These are phyloP conservation scores for Anaeramoeba flamelloides DNA, from an alignment of 78 protist species.

Conservation along the genomic window DNA sequence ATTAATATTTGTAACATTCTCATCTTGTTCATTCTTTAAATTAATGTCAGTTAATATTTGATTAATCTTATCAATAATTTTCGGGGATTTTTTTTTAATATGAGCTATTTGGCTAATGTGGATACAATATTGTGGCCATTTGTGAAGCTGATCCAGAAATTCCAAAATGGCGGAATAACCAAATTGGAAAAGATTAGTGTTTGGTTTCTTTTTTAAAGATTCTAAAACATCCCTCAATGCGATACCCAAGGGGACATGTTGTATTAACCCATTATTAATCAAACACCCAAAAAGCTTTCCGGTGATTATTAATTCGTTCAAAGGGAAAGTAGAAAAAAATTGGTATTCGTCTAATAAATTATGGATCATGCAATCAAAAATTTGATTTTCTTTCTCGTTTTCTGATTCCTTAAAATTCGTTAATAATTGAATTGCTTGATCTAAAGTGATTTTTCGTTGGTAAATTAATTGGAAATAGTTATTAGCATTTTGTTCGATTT, in stretches of 20 bases:
- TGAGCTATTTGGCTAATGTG: constrained; percentile 31
- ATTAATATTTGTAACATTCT: too few species aligned
- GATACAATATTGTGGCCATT: constrained; percentile 78
- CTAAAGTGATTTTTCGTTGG: too few species aligned
- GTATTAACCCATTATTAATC: constrained; percentile 55
- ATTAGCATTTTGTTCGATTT: constrained; percentile 63
- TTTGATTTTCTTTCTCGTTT: constrained; percentile 25
- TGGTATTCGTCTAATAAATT: constrained; percentile 78
- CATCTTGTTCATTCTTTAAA: too few species aligned
- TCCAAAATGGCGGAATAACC: constrained; percentile 59
- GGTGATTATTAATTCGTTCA: constrained; percentile 61
- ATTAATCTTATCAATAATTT: constrained; percentile 9
- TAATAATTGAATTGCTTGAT: too few species aligned
- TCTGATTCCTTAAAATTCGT: too few species aligned
- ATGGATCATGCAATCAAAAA: constrained; percentile 68
- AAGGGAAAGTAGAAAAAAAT: constrained; percentile 67
- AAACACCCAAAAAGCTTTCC: constrained; percentile 69
- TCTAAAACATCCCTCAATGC: constrained; percentile 64
- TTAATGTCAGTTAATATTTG: too few species aligned
- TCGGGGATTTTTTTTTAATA: constrained; percentile 5
- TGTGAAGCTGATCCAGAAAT: constrained; percentile 48
- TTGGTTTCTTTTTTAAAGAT: constrained; percentile 31
- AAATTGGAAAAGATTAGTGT: constrained; percentile 47
- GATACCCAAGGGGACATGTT: constrained; percentile 21
- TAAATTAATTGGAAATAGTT: constrained; percentile 49